Base-by-base conservation (phyloP, 2,329 filamentous ascomycete species). In the Parastagonospora nodorum region DNA sequence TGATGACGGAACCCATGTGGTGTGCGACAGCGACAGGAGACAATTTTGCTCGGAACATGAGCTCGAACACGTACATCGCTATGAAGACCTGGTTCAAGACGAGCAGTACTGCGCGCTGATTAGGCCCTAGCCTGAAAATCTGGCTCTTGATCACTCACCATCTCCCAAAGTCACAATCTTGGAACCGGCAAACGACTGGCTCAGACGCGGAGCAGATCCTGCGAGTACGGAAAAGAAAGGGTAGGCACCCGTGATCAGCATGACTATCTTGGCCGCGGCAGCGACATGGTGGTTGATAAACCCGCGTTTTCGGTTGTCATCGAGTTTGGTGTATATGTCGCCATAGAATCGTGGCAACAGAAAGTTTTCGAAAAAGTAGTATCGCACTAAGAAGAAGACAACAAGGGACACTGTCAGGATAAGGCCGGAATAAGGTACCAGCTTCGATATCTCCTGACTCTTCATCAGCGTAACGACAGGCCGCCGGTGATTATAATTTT, bases 221-320 rank as follows among this genome's bases (percentile, higher is more conserved):
- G 76, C 74, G 0, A 73, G 62, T 11, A 79, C 65, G 24, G 62
- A 55, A 37, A 78, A 60, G 39, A 78, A 77, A 1, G 77, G 77
- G 55, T 79, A 78, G 1, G 69, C 71, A 0, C 72, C 74, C 0
- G 73, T 19, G 10, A 76, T 46, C 8, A 78, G 48, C 33, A 78
- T 74, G 14, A 75, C 2, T 1, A 78, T 50, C 45, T 79, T 80
- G 5, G 74, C 76, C 1, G 51, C 44, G 0, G 74, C 76, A 2
- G 77, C 76, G 15, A 80, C 73, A 40, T 79, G 77, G 48, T 80
- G 77, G 42, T 80, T 79, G 31, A 79, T 65, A 51, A 80, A 78
- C 0, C 75, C 75, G 8, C 75, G 67, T 4, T 71, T 64, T 15
- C 73, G 69, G 0, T 60, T 49, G 11, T 76, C 74, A 42, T 65